Percentiles rank a stretch among this genome's conserved stretches.
phyloP scores from a whole-genome alignment of 1,284 basidiomycete species.

The Tilletia setariae region DNA sequence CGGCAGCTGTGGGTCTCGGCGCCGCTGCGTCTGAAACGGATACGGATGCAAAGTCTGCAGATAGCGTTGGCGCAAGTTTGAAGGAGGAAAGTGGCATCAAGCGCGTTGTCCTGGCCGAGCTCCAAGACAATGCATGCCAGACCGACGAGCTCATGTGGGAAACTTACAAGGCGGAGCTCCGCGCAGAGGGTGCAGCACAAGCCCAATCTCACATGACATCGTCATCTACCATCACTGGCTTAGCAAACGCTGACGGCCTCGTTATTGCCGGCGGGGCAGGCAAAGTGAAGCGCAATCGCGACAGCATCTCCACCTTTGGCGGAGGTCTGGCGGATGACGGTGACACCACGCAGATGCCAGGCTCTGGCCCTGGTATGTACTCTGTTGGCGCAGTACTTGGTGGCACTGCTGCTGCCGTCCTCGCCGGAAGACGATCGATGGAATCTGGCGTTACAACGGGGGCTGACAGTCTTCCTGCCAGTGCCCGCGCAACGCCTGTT shows the following conservation, averaged over 20 bases:
- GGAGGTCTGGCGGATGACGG: slow-evolving; percentile 28
- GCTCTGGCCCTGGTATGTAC: slow-evolving; percentile 24
- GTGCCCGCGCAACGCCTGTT: background rate
- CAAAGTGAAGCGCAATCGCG: slow-evolving; percentile 25
- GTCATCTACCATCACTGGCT: slow-evolving; percentile 2
- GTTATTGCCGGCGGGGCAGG: slow-evolving; percentile 21
- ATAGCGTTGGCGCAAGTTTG: background rate
- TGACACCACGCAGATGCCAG: slow-evolving; percentile 27
- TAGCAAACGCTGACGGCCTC: slow-evolving; percentile 22
- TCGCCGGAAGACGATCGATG: slow-evolving; percentile 28
- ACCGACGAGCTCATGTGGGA: slow-evolving; percentile 40
- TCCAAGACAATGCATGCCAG: slow-evolving; percentile 35
- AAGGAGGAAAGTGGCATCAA: slow-evolving; percentile 7
- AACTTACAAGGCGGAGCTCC: slow-evolving; percentile 22
- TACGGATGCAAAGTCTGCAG: background rate
- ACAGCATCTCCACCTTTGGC: slow-evolving; percentile 38
- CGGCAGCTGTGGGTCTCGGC: slow-evolving; percentile 3
- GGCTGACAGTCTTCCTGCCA: background rate
- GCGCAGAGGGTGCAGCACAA: background rate
- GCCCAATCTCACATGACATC: slow-evolving; percentile 11
- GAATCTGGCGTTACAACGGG: slow-evolving; percentile 25
- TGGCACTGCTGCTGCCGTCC: background rate
- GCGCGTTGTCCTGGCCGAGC: slow-evolving; percentile 24
- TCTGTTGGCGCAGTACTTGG: slow-evolving; percentile 31
- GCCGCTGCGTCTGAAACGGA: background rate